Evolutionary conservation across 768 basidiomycete genomes (phyloP).

Genomic region (Suillus discolor): DNA sequence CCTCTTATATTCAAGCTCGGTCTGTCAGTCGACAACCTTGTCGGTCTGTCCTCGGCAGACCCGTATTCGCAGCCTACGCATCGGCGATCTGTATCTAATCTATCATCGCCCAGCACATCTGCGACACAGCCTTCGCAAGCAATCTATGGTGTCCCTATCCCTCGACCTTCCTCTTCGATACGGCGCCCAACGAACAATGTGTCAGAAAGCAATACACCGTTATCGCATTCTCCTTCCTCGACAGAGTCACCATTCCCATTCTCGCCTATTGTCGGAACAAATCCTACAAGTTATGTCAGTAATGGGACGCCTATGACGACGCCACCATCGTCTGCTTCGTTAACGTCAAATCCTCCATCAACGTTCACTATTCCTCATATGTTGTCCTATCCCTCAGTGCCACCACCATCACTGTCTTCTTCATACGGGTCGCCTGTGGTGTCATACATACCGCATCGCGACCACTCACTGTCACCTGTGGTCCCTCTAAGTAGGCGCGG

Average conservation of each 20-base stretch:
- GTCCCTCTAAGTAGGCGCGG: slow-evolving; percentile 57
- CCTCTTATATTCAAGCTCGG: slow-evolving; percentile 51
- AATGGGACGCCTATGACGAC: slow-evolving; percentile 70
- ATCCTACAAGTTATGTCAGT: slow-evolving; percentile 58
- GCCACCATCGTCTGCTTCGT: slow-evolving; percentile 66
- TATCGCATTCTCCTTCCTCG: slow-evolving; percentile 67
- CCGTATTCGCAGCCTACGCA: slow-evolving; percentile 75
- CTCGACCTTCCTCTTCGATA: slow-evolving; percentile 66
- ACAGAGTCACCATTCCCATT: slow-evolving; percentile 70
- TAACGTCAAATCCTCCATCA: slow-evolving; percentile 42
- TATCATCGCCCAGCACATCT: slow-evolving; percentile 33
- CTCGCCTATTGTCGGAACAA: slow-evolving; percentile 57
- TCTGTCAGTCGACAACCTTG: slow-evolving; percentile 76
- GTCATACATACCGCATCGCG: slow-evolving; percentile 47
- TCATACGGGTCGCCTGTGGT: slow-evolving; percentile 74
- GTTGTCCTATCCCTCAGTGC: slow-evolving; percentile 80
- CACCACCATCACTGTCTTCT: slow-evolving; percentile 79
- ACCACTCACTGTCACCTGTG: slow-evolving; percentile 51
- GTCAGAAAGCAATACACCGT: slow-evolving; percentile 60
- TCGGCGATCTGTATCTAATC: slow-evolving; percentile 47
- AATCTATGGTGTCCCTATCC: slow-evolving; percentile 71
- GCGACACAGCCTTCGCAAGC: slow-evolving; percentile 32
- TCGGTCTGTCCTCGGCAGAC: slow-evolving; percentile 67
- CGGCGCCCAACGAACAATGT: slow-evolving; percentile 51
- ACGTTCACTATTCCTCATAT: slow-evolving; percentile 36